Conservation (phyloP, 441 rosid genomes). For the Jatropha podagrica region DNA sequence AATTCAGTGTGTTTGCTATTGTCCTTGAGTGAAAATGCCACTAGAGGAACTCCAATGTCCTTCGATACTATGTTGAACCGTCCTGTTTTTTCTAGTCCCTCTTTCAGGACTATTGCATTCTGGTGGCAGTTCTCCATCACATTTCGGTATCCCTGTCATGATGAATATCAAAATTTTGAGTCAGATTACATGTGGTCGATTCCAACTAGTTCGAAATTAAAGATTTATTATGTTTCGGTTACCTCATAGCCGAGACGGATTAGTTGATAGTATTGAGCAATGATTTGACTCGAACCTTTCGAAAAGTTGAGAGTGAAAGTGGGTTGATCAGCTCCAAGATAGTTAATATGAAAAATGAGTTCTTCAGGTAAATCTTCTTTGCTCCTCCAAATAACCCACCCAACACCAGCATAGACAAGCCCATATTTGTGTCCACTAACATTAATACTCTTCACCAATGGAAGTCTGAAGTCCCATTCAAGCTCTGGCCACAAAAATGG, state of each 20-base stretch:
- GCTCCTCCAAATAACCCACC: conserved; percentile 94
- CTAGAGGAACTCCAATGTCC: conserved; percentile 82
- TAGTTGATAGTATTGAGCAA: conserved; percentile 89
- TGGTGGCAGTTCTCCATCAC: conserved; percentile 87
- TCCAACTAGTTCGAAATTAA: neutral
- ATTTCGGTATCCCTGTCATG: conserved; percentile 56
- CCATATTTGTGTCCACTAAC: conserved; percentile 97
- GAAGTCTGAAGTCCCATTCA: conserved; percentile 89
- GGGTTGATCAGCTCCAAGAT: conserved; percentile 92
- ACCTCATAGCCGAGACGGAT: conserved; percentile 85
- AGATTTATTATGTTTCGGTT: neutral
- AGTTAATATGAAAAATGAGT: conserved; percentile 89
- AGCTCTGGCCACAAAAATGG: conserved; percentile 87
- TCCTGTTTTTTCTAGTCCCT: conserved; percentile 68
- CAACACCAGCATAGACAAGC: conserved; percentile 90
- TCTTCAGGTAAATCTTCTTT: conserved; percentile 91
- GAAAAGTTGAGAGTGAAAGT: conserved; percentile 98
- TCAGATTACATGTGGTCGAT: neutral
- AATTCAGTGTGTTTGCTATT: conserved; percentile 58
- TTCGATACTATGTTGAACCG: conserved; percentile 75
- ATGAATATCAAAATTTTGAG: neutral
- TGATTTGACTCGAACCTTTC: conserved; percentile 90
- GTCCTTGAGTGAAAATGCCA: conserved; percentile 88
- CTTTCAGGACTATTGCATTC: conserved; percentile 57
- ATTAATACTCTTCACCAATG: conserved; percentile 81